These are phyloP conservation scores for Mucor ambiguus DNA, from an alignment of 371 early-diverging fungal genomes.

Conservation along the genomic window DNA sequence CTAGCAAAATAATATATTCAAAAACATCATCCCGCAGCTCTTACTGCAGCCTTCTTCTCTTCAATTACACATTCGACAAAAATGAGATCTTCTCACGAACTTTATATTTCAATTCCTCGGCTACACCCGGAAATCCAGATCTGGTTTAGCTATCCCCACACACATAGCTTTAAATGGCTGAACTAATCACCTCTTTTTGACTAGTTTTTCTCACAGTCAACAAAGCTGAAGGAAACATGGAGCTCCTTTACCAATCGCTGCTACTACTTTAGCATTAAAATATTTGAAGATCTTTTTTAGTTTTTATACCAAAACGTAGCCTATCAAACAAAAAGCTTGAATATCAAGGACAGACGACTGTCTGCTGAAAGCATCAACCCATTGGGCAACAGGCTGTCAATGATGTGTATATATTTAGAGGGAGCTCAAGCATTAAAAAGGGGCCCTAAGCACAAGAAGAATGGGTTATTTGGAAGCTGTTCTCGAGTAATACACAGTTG, in stretches of 20 bases:
- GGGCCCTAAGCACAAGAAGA: not conserved
- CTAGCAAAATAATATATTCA: not conserved
- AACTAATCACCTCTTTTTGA: not conserved
- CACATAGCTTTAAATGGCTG: not conserved
- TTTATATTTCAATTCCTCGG: not conserved
- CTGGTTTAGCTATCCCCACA: not conserved
- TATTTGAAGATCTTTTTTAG: not conserved
- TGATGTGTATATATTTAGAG: not conserved
- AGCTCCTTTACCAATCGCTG: not conserved
- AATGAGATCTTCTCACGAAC: conserved; percentile 5
- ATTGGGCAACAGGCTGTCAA: not conserved
- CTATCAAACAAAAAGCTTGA: not conserved
- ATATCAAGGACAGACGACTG: not conserved
- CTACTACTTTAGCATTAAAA: not conserved
- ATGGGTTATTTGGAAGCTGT: not conserved
- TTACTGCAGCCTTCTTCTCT: not conserved
- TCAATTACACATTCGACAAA: not conserved
- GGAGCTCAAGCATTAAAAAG: not conserved
- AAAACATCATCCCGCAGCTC: not conserved
- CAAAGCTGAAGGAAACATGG: not conserved
- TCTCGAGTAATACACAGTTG: not conserved
- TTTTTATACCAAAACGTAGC: not conserved
- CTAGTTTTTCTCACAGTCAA: not conserved
- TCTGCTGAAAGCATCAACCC: not conserved
- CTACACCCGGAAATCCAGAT: not conserved